Evolutionary conservation across 176 grass and related monocot species (phyloP), one percentile per base, ranked within the genome.

Genomic region (Rhynchospora breviuscula): DNA sequence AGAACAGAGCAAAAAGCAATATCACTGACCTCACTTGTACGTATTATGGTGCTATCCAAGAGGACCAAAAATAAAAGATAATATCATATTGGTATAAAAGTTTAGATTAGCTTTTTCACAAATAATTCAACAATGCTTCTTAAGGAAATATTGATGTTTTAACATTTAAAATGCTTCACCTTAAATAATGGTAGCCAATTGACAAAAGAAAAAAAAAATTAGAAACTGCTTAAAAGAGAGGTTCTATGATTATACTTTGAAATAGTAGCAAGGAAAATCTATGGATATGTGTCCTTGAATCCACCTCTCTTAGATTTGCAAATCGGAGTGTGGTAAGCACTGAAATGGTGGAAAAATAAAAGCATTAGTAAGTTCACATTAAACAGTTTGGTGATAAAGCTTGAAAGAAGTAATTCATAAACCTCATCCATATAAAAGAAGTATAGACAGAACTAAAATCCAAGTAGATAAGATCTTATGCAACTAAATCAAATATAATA

Each of bases 281-380:
- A 93, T 1, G 96, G 96, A 84, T 90, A 98, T 0, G 96, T 95
- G 85, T 98, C 93, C 91, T 93, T 95, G 70, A 98, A 95, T 59
- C 91, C 89, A 15, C 96, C 96, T 67, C 93, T 52, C 80, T 98
- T 98, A 85, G 91, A 85, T 86, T 92, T 95, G 91, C 93, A 98
- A 87, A 98, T 90, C 33, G 96, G 91, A 23, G 96, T 98, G 80
- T 93, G 85, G 84, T 98, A 98, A 23, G 96, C 93, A 59, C 96
- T 98, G 85, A 23, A 17, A 33, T 33, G 8, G 18, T 22, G 48
- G 11, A 79, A 59, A 14, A 44, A 18, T 29, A n/a, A n/a, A n/a
- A n/a, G n/a, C n/a, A n/a, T n/a, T n/a, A n/a, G n/a, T n/a, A n/a
- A n/a, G n/a, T n/a, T n/a, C n/a, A n/a, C n/a, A n/a, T n/a, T n/a